phyloP scores from a whole-genome alignment of 306 rosid genomes.

The Potentilla sterilis region DNA sequence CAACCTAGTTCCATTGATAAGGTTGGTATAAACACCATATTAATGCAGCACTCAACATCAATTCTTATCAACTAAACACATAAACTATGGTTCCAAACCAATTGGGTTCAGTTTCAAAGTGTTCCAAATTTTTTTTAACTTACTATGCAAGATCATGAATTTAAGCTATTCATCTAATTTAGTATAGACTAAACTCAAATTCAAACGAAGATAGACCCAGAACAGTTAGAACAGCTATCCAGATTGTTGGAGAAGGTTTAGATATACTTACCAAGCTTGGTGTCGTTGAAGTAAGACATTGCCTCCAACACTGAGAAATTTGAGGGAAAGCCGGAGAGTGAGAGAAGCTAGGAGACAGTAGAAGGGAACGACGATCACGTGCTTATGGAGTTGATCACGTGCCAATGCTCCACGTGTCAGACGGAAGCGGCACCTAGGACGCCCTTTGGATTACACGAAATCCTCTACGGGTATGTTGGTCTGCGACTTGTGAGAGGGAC shows the following conservation, averaged over 20 bases:
- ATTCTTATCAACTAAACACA: too few species aligned
- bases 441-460: background rate
- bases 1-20: background rate
- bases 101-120: background rate
- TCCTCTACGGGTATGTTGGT: too few species aligned
- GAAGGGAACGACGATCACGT: background rate
- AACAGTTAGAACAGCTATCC: background rate
- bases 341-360: slow-evolving; percentile 6
- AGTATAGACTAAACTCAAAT: background rate
- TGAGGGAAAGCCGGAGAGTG: background rate
- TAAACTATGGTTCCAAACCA: background rate
- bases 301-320: slow-evolving; percentile 13
- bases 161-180: too few species aligned
- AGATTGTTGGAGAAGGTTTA: background rate
- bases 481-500: background rate
- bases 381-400: background rate
- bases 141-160: too few species aligned
- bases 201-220: background rate
- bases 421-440: background rate
- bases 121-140: too few species aligned
- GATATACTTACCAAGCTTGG: background rate
- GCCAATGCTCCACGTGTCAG: background rate
- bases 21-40: background rate
- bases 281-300: slow-evolving; percentile 11
- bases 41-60: background rate